Evolutionary conservation across 768 basidiomycete species (phyloP).

Genomic region (Nidularia sp.): DNA sequence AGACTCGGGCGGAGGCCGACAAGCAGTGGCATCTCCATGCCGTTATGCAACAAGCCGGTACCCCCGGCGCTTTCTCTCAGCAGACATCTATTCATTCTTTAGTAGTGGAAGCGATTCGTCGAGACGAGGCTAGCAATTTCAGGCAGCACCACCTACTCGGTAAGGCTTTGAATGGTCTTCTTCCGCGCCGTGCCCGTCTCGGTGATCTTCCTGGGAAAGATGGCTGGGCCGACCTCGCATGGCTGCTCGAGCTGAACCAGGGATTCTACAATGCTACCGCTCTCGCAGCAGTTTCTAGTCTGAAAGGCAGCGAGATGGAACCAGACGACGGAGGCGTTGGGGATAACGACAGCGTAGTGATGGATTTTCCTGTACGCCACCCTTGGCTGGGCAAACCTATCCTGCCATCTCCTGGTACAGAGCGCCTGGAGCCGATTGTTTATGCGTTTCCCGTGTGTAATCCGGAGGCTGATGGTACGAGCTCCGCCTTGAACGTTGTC

Average conservation of each 20-base stretch:
- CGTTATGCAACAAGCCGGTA: conserved; percentile 12
- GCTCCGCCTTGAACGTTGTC: conserved; percentile 8
- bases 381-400: conserved; percentile 17
- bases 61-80: conserved; percentile 10
- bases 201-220: conserved; percentile 11
- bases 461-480: neutral
- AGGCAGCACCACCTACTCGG: conserved; percentile 12
- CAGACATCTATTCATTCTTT: conserved; percentile 15
- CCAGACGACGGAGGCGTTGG: neutral
- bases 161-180: conserved; percentile 14
- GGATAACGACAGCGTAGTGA: neutral
- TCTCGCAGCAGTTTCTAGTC: conserved; percentile 13
- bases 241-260: conserved; percentile 18
- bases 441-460: conserved; percentile 13
- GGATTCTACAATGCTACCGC: conserved; percentile 19
- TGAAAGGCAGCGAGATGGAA: conserved; percentile 2
- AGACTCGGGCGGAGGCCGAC: neutral
- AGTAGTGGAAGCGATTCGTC: conserved; percentile 14
- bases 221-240: conserved; percentile 15
- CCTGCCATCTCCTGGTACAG: conserved; percentile 10
- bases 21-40: conserved; percentile 10
- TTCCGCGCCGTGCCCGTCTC: conserved; percentile 13
- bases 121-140: conserved; percentile 9
- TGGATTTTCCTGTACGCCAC: conserved; percentile 1
- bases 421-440: conserved; percentile 14